phyloP scores from a whole-genome alignment of 805 yeast genomes.

The Yamadazyma sp. region DNA sequence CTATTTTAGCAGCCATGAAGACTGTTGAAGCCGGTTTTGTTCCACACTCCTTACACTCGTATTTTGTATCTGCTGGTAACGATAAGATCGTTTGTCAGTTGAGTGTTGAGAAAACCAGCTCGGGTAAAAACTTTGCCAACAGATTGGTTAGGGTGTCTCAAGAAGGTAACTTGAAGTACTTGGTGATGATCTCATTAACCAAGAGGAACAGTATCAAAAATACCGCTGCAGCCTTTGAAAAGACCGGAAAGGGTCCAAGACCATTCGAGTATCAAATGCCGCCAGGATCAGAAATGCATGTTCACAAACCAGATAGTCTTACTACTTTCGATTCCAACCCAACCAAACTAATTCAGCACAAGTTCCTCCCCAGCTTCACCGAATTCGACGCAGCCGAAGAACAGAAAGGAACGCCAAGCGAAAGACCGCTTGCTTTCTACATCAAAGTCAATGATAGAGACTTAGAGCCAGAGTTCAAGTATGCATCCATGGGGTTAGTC shows the following conservation, averaged over 20 bases:
- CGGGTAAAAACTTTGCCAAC: constrained; percentile 37
- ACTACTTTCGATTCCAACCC: constrained; percentile 17
- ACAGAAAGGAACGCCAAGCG: constrained; percentile 24
- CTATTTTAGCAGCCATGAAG: constrained; percentile 38
- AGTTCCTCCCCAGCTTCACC: constrained; percentile 27
- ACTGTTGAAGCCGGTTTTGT: constrained; percentile 26
- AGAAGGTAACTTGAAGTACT: constrained; percentile 28
- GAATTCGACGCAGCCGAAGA: constrained; percentile 23
- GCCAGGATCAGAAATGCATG: constrained; percentile 23
- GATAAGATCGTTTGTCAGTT: constrained; percentile 29
- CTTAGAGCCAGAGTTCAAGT: constrained; percentile 21
- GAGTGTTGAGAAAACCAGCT: constrained; percentile 34
- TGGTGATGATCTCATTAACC: constrained; percentile 38
- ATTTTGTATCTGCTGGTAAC: constrained; percentile 39
- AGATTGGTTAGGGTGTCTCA: constrained; percentile 32
- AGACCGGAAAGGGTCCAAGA: constrained; percentile 21
- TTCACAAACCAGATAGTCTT: constrained; percentile 21
- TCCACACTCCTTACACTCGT: constrained; percentile 44
- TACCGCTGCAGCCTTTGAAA: constrained; percentile 16
- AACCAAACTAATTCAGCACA: constrained; percentile 22
- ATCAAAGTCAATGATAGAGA: constrained; percentile 25
- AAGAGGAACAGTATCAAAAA: constrained; percentile 26
- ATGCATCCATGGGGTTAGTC: constrained; percentile 26
- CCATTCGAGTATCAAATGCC: constrained; percentile 36
- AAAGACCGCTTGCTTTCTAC: constrained; percentile 34